A percentile compares a stretch with the other conserved stretches of the same genome.
Evolutionary conservation across 768 basidiomycete genomes (phyloP).

Genomic region (Nidularia pulvinata): DNA sequence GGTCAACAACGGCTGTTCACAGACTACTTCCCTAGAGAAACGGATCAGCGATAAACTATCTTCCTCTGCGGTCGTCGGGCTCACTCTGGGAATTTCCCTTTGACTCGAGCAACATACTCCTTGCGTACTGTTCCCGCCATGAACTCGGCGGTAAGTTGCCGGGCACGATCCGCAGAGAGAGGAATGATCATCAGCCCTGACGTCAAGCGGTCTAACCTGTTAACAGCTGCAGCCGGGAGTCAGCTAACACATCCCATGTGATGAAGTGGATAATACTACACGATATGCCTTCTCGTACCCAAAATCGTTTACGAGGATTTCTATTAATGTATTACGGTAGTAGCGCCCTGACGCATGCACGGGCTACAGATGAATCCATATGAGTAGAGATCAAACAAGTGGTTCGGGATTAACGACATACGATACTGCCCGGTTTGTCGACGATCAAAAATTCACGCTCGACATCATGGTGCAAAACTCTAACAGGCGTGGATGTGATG

Average conservation of each 20-base stretch:
- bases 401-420: too few species aligned
- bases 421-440: conserved; percentile 96
- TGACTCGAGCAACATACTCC: conserved; percentile 89
- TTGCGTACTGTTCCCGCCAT: conserved; percentile 81
- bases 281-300: conserved; percentile 83
- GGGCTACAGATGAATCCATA: conserved; percentile 48
- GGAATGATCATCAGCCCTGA: conserved; percentile 96
- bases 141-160: conserved; percentile 79
- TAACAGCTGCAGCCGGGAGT: conserved; percentile 65
- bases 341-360: conserved; percentile 94
- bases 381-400: too few species aligned
- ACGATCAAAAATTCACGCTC: conserved; percentile 88
- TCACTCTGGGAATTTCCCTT: conserved; percentile 85
- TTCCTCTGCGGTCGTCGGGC: conserved; percentile 18
- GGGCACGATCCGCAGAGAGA: conserved; percentile 66
- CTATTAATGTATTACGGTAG: conserved; percentile 83
- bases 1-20: neutral
- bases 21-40: neutral
- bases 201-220: conserved; percentile 91
- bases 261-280: conserved; percentile 35
- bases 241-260: conserved; percentile 4
- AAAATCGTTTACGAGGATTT: conserved; percentile 84
- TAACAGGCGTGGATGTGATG: conserved; percentile 81
- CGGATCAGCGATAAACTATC: neutral
- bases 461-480: conserved; percentile 75